Percentiles rank a stretch among this genome's conserved stretches.
Evolutionary conservation across 805 yeast species (phyloP).

Genomic region (Candida insectalens): DNA sequence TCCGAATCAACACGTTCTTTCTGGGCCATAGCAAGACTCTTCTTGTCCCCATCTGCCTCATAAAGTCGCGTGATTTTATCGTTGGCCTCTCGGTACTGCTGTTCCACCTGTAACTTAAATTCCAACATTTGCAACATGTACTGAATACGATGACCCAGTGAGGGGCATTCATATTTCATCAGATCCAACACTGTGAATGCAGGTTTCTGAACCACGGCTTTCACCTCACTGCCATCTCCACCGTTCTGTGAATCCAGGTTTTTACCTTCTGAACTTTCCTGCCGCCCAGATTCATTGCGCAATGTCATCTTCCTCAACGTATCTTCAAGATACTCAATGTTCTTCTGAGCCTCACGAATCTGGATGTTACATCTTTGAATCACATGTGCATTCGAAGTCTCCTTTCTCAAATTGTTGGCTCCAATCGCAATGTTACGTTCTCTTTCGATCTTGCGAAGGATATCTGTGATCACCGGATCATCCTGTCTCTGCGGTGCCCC

Average conservation of each 20-base stretch:
- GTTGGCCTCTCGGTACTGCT: conserved; percentile 87
- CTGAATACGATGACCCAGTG: conserved; percentile 88
- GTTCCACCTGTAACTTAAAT: conserved; percentile 88
- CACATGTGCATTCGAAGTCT: conserved; percentile 71
- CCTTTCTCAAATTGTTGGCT: conserved; percentile 69
- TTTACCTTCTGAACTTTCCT: conserved; percentile 2
- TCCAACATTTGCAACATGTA: conserved; percentile 92
- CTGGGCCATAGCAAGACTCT: conserved; percentile 79
- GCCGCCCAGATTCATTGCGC: conserved; percentile 14
- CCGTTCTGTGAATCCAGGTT: conserved; percentile 2
- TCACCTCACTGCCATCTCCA: conserved; percentile 2
- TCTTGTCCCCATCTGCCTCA: conserved; percentile 83
- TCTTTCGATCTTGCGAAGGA: conserved; percentile 76
- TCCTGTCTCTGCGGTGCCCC: no score
- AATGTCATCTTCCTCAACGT: conserved; percentile 54
- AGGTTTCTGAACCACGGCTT: conserved; percentile 22
- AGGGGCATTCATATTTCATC: conserved; percentile 87
- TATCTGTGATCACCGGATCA: conserved; percentile 39
- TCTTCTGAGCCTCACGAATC: conserved; percentile 84
- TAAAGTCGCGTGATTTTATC: conserved; percentile 82
- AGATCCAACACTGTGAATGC: conserved; percentile 67
- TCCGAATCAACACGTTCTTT: conserved; percentile 79
- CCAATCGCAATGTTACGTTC: conserved; percentile 85
- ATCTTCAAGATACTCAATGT: conserved; percentile 79
- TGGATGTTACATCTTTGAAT: conserved; percentile 86